Conservation (phyloP, 148 eudicot genomes). For the Heliosperma pusillum region DNA sequence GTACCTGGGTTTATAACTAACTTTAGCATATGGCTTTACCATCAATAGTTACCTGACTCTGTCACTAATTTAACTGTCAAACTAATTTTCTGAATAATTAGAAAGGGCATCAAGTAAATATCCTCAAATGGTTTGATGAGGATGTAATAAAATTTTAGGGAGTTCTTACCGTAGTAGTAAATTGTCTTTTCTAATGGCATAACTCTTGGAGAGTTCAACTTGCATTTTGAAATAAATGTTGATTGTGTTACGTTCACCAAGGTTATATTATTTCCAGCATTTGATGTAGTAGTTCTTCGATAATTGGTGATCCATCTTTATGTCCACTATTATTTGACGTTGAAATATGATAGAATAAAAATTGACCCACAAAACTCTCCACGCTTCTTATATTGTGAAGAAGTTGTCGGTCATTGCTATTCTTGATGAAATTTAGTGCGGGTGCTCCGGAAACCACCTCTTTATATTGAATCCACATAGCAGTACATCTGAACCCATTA, state of each 20-base stretch:
- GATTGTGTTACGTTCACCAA: neutral
- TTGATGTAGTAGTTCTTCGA: no score
- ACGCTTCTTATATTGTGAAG: no score
- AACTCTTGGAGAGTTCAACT: neutral
- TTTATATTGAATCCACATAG: no score
- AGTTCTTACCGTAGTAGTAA: neutral
- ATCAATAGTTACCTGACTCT: neutral
- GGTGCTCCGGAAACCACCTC: no score
- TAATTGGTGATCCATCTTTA: no score
- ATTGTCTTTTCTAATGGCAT: neutral
- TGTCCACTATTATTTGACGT: no score
- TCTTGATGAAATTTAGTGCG: no score
- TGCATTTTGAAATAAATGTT: neutral
- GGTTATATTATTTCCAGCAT: no score
- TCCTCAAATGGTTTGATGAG: neutral
- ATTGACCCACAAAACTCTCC: no score
- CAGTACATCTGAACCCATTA: neutral
- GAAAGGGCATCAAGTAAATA: neutral
- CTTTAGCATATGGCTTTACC: neutral
- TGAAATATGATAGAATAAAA: neutral
- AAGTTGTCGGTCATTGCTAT: no score
- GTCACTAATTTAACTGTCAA: neutral
- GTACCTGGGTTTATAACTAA: no score
- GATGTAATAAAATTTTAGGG: neutral
- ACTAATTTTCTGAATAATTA: neutral